Percentiles rank a stretch among this genome's conserved stretches.
Conservation (phyloP, 2,329 filamentous ascomycete species). For the Exophiala mesophila region DNA sequence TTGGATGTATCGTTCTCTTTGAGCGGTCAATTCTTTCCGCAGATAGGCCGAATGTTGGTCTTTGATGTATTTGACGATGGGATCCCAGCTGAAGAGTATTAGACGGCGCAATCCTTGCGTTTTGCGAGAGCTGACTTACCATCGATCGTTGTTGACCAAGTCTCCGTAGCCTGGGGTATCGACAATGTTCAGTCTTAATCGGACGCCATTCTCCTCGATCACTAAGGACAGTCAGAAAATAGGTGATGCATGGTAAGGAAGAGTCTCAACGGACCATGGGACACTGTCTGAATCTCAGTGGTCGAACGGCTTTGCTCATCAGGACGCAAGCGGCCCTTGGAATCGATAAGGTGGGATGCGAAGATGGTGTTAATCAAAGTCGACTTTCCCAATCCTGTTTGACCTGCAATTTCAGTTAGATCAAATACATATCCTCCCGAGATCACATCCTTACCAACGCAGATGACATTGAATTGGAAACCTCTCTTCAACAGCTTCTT, state of each 20-base stretch:
- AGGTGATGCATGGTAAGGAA: not conserved
- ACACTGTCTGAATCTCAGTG: constrained; percentile 96
- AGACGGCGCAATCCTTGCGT: not conserved
- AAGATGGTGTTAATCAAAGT: constrained; percentile 99
- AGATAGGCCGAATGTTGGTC: constrained; percentile 99
- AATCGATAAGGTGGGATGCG: constrained; percentile 97
- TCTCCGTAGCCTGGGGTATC: constrained; percentile 98
- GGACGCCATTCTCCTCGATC: constrained; percentile 98
- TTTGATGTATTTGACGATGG: constrained; percentile 99
- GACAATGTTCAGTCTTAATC: constrained; percentile 95
- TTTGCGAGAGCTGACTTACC: constrained; percentile 41
- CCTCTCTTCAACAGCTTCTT: constrained; percentile 98
- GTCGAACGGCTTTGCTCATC: constrained; percentile 92
- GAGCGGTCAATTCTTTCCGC: constrained; percentile 97
- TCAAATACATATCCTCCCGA: not conserved
- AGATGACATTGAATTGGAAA: constrained; percentile 99
- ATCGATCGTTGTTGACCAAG: constrained; percentile 99
- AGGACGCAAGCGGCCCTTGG: constrained; percentile 88
- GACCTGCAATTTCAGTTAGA: constrained; percentile 54
- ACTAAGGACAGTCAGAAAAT: constrained; percentile 41
- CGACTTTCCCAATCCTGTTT: constrained; percentile 97
- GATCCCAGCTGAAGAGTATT: constrained; percentile 67
- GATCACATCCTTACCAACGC: constrained; percentile 80
- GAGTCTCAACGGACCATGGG: constrained; percentile 60
- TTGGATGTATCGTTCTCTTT: constrained; percentile 98